Conservation (phyloP, 768 basidiomycete genomes). For the Termitomyces eurrhizus region DNA sequence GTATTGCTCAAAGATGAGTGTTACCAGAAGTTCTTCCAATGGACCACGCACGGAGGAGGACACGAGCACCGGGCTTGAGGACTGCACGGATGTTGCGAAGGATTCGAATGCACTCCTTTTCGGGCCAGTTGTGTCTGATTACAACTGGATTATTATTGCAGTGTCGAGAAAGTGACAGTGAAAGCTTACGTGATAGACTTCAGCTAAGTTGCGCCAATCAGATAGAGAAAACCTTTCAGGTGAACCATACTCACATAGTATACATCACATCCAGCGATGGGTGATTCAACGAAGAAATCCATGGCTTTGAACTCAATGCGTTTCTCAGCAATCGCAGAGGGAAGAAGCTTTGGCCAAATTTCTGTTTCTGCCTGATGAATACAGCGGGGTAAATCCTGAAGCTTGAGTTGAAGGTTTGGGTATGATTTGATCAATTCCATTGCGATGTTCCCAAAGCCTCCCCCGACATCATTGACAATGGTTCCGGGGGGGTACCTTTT, state of each 20-base stretch:
- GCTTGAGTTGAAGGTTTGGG: too few relatives aligned
- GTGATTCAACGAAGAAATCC: background rate
- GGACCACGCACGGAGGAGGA: background rate
- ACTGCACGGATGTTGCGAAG: background rate
- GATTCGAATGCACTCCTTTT: background rate
- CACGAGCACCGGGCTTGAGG: background rate
- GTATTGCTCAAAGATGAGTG: background rate
- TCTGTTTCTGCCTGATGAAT: background rate
- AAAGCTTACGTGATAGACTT: background rate
- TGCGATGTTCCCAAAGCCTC: too few relatives aligned
- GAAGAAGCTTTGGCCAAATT: too few relatives aligned
- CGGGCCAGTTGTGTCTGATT: background rate
- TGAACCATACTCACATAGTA: background rate
- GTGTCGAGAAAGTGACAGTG: background rate
- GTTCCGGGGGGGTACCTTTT: too few relatives aligned
- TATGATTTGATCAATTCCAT: too few relatives aligned
- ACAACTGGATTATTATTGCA: background rate
- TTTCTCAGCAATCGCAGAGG: background rate
- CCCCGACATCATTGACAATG: too few relatives aligned
- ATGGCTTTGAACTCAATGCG: background rate
- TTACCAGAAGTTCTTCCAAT: background rate
- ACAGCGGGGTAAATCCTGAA: too few relatives aligned
- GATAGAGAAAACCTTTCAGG: background rate
- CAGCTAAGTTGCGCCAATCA: background rate
- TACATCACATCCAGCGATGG: background rate